Base-by-base conservation (phyloP, 495 filamentous ascomycete species). In the Hypomontagnella submonticulosa region DNA sequence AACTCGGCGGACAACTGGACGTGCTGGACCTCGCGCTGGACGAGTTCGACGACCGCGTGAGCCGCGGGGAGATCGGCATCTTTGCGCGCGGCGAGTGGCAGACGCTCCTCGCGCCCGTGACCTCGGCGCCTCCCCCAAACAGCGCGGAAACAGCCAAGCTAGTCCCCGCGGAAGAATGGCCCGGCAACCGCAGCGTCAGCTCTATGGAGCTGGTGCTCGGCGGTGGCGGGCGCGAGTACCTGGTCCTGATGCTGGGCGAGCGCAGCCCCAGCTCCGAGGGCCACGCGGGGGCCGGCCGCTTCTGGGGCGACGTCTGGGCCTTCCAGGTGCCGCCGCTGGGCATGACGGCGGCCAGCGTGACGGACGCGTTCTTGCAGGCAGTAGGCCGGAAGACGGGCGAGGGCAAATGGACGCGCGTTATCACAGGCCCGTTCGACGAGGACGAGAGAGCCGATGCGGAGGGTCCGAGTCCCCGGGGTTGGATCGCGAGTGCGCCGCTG, bases 231-330 rank as follows among this genome's bases (percentile, higher is more conserved):
- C 79, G 83, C 33, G 74, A 83, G 49, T 87, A 81, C 53, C 74
- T 95, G 4, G 73, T 93, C 1, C 84, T 91, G 0, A 64, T 90
- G 32, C 84, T 92, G 46, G 91, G 91, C 5, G 89, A 92, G 76
- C 74, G 75, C 3, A 83, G 87, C 68, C 85, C 87, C 1, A 87
- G 84, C 67, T 72, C 75, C 6, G 73, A 84, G 27, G 89, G 88
- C 0, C 87, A 92, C 64, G 80, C 81, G n/a, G 86, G 82, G 3
- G 87, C 88, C 0, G 90, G 90, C 1, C 86, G 82, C 65, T 91
- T 91, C 80, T 79, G 85, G 66, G 74, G 78, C 13, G 91, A 93
- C 75, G 83, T 91, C 1, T 95, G 91, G 92, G 82, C 80, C 0
- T 95, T 89, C 72, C 84, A 90, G 67, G 77, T 91, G 33, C 77